These are phyloP conservation scores for Paraconiothyrium sp. DNA, from an alignment of 2,329 filamentous ascomycete genomes.

Conservation along the genomic window DNA sequence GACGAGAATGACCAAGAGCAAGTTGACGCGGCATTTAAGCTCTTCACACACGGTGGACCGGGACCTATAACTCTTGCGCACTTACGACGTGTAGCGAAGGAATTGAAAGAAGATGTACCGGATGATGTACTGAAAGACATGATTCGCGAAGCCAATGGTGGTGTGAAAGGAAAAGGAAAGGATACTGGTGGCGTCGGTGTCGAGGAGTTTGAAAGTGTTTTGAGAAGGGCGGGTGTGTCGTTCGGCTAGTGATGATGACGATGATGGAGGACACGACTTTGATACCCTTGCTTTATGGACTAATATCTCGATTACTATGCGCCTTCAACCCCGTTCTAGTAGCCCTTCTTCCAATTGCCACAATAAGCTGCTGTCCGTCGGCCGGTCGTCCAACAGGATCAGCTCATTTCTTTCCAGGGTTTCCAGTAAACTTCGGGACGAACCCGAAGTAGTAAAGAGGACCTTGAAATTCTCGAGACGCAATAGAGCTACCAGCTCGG, in stretches of 20 bases:
- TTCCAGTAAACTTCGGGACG: slow-evolving; percentile 20
- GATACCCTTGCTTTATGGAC: slow-evolving; percentile 12
- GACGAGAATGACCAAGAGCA: slow-evolving; percentile 64
- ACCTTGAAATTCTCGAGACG: slow-evolving; percentile 18
- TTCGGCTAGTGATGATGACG: slow-evolving; percentile 66
- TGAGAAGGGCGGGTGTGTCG: slow-evolving; percentile 79
- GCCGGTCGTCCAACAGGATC: not conserved
- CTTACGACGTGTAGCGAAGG: slow-evolving; percentile 78
- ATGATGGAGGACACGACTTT: not conserved
- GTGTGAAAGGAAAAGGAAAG: slow-evolving; percentile 65
- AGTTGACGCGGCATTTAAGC: slow-evolving; percentile 80
- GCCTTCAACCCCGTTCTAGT: not conserved
- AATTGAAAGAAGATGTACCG: slow-evolving; percentile 83
- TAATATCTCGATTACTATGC: not conserved
- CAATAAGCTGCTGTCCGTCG: not conserved
- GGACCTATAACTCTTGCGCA: slow-evolving; percentile 82
- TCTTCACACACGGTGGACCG: slow-evolving; percentile 73
- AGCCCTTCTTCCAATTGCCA: slow-evolving; percentile 10
- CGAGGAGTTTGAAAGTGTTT: slow-evolving; percentile 86
- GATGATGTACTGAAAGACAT: slow-evolving; percentile 91
- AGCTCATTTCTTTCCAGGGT: not conserved
- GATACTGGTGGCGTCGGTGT: slow-evolving; percentile 72
- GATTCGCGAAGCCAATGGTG: slow-evolving; percentile 92
- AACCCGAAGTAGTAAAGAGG: slow-evolving; percentile 24
- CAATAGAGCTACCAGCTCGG: slow-evolving; percentile 12